Evolutionary conservation across 768 basidiomycete genomes (phyloP).

Genomic region (Boletus rubropictus): DNA sequence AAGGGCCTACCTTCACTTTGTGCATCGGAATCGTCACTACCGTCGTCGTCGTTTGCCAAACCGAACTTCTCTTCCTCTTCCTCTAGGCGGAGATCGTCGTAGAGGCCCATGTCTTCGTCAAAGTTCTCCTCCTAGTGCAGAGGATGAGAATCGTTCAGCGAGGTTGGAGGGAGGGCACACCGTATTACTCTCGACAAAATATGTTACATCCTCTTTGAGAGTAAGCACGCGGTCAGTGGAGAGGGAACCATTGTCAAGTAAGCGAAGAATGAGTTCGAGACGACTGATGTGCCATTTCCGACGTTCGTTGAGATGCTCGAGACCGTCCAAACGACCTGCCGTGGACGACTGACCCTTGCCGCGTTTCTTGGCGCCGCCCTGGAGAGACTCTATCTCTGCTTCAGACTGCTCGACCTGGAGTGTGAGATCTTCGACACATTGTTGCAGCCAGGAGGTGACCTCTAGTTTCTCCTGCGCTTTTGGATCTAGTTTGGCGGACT

Average conservation of each 20-base stretch:
- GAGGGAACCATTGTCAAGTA: slow-evolving; percentile 91
- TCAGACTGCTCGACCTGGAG: slow-evolving; percentile 93
- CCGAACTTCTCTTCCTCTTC: slow-evolving; percentile 96
- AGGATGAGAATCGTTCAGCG: slow-evolving; percentile 15
- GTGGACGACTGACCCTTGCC: slow-evolving; percentile 61
- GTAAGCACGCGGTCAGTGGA: slow-evolving; percentile 70
- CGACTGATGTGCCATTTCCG: slow-evolving; percentile 93
- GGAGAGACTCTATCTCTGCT: slow-evolving; percentile 87
- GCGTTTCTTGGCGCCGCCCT: slow-evolving; percentile 79
- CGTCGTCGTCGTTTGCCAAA: slow-evolving; percentile 63
- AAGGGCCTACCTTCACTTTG: slow-evolving; percentile 60
- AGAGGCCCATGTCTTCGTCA: slow-evolving; percentile 95
- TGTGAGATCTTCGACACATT: slow-evolving; percentile 84
- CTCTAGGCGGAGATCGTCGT: slow-evolving; percentile 95
- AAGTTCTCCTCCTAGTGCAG: slow-evolving; percentile 84
- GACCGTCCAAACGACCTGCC: slow-evolving; percentile 70
- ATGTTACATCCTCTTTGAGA: slow-evolving; percentile 90
- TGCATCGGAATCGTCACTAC: slow-evolving; percentile 72
- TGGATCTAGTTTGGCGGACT: slow-evolving; percentile 91
- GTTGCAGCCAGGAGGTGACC: slow-evolving; percentile 79
- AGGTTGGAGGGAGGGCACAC: slow-evolving; percentile 42
- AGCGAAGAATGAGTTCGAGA: slow-evolving; percentile 86
- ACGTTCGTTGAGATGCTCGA: slow-evolving; percentile 88
- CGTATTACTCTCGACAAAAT: slow-evolving; percentile 94
- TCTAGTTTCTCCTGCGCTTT: slow-evolving; percentile 96